These are phyloP conservation scores for Neoarthrinium moseri DNA, from an alignment of 2,329 filamentous ascomycete genomes.

Conservation along the genomic window DNA sequence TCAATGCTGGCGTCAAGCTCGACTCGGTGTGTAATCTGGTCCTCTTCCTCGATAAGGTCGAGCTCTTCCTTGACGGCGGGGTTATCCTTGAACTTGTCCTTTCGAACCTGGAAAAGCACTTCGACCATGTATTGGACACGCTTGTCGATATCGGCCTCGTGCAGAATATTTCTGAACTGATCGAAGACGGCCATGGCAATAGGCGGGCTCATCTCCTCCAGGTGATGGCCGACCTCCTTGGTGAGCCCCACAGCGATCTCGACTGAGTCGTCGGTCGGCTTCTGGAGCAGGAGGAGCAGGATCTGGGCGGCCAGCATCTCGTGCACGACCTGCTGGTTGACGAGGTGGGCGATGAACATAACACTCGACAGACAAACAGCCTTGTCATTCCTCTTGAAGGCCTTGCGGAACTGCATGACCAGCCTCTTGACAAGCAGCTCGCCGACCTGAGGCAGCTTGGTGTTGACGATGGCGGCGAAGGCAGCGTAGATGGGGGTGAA, in stretches of 20 bases:
- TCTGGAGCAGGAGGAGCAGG: slow-evolving; percentile 84
- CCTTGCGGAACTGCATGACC: slow-evolving; percentile 91
- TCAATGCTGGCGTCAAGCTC: slow-evolving; percentile 82
- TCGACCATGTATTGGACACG: slow-evolving; percentile 99
- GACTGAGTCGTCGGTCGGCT: slow-evolving; percentile 95
- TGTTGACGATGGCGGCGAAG: slow-evolving; percentile 96
- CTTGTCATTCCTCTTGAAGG: slow-evolving; percentile 95
- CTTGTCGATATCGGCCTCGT: slow-evolving; percentile 97
- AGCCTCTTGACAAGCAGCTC: slow-evolving; percentile 84
- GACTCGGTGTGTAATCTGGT: slow-evolving; percentile 90
- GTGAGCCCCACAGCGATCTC: slow-evolving; percentile 95
- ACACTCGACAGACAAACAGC: slow-evolving; percentile 90
- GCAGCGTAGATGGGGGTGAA: slow-evolving; percentile 97
- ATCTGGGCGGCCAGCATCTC: slow-evolving; percentile 94
- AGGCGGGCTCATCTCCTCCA: slow-evolving; percentile 91
- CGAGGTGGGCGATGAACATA: slow-evolving; percentile 91
- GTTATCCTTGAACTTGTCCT: slow-evolving; percentile 96
- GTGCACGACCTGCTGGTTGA: slow-evolving; percentile 93
- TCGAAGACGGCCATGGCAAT: slow-evolving; percentile 92
- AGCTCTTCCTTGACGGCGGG: slow-evolving; percentile 87
- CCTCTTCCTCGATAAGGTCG: slow-evolving; percentile 94
- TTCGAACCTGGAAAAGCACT: slow-evolving; percentile 92
- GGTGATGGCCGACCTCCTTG: slow-evolving; percentile 86
- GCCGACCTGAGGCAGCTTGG: slow-evolving; percentile 91
- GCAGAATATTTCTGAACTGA: slow-evolving; percentile 90